phyloP scores from a whole-genome alignment of 2,329 filamentous ascomycete species.

The Penicillium sp. region DNA sequence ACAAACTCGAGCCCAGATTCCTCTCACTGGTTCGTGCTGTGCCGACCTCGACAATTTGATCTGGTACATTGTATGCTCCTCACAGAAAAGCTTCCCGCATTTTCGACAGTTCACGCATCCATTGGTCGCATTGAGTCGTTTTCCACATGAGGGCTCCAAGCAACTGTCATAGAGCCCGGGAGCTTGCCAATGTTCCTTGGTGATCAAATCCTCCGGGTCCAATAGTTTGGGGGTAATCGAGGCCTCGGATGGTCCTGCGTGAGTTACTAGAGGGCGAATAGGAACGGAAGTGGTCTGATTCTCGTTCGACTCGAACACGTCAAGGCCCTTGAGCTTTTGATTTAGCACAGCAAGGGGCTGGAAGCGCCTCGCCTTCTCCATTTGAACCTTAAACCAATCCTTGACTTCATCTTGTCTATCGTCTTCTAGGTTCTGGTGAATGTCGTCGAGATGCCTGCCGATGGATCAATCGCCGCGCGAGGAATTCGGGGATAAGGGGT shows the following conservation, averaged over 20 bases:
- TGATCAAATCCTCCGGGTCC: constrained; percentile 91
- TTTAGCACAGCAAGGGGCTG: constrained; percentile 90
- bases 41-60: constrained; percentile 95
- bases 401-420: constrained; percentile 92
- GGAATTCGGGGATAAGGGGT: not conserved
- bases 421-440: constrained; percentile 85
- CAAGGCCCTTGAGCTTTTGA: constrained; percentile 88
- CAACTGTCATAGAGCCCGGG: constrained; percentile 76
- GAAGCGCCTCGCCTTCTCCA: constrained; percentile 90
- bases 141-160: constrained; percentile 84
- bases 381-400: constrained; percentile 95
- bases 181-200: constrained; percentile 86
- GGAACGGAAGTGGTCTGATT: constrained; percentile 54
- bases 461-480: constrained; percentile 32
- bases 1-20: constrained; percentile 92
- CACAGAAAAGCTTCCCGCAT: constrained; percentile 92
- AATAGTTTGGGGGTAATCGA: constrained; percentile 44
- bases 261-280: constrained; percentile 39
- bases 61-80: constrained; percentile 99
- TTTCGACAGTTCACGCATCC: constrained; percentile 92
- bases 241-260: constrained; percentile 38
- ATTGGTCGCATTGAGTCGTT: constrained; percentile 76
- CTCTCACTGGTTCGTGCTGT: constrained; percentile 84
- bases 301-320: constrained; percentile 93
- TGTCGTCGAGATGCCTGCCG: constrained; percentile 78